Percentiles rank a stretch among this genome's conserved stretches.
These are phyloP conservation scores for Neofusicoccum parvum DNA, from an alignment of 2,329 filamentous ascomycete species.

Conservation along the genomic window DNA sequence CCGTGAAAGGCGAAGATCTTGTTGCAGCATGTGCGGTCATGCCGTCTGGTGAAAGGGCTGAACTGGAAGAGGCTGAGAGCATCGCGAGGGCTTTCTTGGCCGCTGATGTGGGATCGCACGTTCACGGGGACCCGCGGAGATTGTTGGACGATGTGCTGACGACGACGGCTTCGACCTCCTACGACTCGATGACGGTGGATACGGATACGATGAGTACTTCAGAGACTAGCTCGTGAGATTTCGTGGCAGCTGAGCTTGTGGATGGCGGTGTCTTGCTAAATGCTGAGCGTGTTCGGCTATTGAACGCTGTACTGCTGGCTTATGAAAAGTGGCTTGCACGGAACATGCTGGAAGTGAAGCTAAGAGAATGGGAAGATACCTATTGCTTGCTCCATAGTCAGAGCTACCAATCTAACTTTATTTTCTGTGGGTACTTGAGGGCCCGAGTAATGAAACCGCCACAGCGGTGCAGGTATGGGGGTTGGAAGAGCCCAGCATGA, in stretches of 20 bases:
- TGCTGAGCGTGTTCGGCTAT: not conserved
- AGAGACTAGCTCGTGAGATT: not conserved
- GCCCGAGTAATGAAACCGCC: no score
- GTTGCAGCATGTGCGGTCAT: constrained; percentile 70
- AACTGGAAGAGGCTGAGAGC: constrained; percentile 65
- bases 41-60: constrained; percentile 62
- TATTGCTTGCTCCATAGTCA: no score
- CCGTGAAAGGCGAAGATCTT: constrained; percentile 74
- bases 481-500: no score
- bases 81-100: constrained; percentile 48
- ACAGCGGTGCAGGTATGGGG: no score
- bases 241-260: no score
- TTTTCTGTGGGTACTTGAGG: no score
- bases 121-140: constrained; percentile 34
- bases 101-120: constrained; percentile 33
- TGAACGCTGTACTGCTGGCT: not conserved
- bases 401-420: no score
- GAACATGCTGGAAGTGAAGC: not conserved
- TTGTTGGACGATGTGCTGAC: constrained; percentile 42
- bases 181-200: not conserved
- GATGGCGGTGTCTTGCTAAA: not conserved
- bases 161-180: not conserved
- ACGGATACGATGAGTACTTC: constrained; percentile 2
- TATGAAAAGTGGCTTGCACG: not conserved
- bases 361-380: no score